These are phyloP conservation scores for Venturiaceae sp. DNA, from an alignment of 2,329 filamentous ascomycete species.

Conservation along the genomic window DNA sequence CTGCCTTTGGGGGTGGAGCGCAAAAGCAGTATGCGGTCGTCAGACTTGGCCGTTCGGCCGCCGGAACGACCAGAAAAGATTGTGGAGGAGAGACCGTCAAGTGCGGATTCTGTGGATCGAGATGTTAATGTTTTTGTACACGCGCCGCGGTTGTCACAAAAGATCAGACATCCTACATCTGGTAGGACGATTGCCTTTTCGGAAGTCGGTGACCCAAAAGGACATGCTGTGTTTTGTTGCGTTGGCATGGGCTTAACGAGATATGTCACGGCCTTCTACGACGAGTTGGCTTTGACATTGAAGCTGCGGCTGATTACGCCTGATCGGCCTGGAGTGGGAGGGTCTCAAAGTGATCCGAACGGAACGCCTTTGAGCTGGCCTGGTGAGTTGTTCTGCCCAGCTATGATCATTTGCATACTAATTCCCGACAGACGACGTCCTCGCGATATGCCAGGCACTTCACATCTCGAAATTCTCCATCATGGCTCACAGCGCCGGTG, in stretches of 20 bases:
- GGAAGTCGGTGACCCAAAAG: conserved; percentile 86
- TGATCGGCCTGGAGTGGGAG: conserved; percentile 87
- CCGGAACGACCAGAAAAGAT: conserved; percentile 10
- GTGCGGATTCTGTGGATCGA: conserved; percentile 78
- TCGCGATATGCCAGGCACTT: conserved; percentile 83
- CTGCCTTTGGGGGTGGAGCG: conserved; percentile 27
- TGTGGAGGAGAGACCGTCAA: conserved; percentile 48
- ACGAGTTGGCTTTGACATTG: conserved; percentile 82
- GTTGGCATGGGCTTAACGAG: conserved; percentile 96
- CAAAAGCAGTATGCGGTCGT: conserved; percentile 19
- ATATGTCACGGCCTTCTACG: conserved; percentile 95
- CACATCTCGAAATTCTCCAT: conserved; percentile 96
- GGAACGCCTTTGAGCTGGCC: conserved; percentile 90
- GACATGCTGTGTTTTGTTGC: conserved; percentile 89
- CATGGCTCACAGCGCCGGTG: conserved; percentile 88
- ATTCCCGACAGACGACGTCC: conserved; percentile 59
- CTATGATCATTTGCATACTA: not conserved
- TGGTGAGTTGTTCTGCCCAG: conserved; percentile 44
- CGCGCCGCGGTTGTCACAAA: conserved; percentile 77
- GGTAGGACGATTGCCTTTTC: conserved; percentile 90
- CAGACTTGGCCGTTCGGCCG: conserved; percentile 17
- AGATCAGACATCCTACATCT: conserved; percentile 74
- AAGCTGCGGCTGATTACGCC: conserved; percentile 87
- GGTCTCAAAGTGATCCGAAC: conserved; percentile 77
- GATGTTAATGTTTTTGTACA: conserved; percentile 62